Conservation (phyloP, 371 early-diverging fungal genomes). For the Mucor velutinosus region DNA sequence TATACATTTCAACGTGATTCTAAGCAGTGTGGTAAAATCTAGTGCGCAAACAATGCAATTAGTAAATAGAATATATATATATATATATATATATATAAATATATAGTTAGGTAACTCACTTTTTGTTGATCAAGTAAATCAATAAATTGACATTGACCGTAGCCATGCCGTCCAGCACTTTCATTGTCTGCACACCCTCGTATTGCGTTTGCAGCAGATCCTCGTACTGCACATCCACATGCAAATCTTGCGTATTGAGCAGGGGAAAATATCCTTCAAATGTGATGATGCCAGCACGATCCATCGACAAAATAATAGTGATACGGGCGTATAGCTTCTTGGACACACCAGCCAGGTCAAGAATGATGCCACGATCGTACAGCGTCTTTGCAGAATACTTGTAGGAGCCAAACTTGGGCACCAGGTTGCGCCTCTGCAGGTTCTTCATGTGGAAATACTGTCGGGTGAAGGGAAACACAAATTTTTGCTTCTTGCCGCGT, state of each 20-base stretch:
- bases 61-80: not conserved
- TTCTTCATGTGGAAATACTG: constrained; percentile 95
- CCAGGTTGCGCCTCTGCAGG: constrained; percentile 80
- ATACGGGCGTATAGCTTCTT: constrained; percentile 89
- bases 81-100: not conserved
- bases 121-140: constrained; percentile 95
- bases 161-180: constrained; percentile 88
- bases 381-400: constrained; percentile 96
- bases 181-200: constrained; percentile 89
- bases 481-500: constrained; percentile 75
- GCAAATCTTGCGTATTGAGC: constrained; percentile 71
- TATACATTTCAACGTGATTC: not conserved
- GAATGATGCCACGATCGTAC: constrained; percentile 90
- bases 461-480: constrained; percentile 82
- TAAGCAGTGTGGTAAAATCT: constrained; percentile 23
- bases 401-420: constrained; percentile 97
- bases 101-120: constrained; percentile 56
- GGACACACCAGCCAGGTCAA: constrained; percentile 79
- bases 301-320: constrained; percentile 88
- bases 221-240: constrained; percentile 86
- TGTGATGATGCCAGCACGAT: constrained; percentile 88
- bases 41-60: not conserved
- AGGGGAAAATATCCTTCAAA: constrained; percentile 85
- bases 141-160: constrained; percentile 96
- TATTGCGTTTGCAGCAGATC: constrained; percentile 93